A percentile compares a stretch with the other conserved stretches of the same genome.
Conservation (phyloP, 2,329 filamentous ascomycete species). For the Alternaria hordeiaustralica region DNA sequence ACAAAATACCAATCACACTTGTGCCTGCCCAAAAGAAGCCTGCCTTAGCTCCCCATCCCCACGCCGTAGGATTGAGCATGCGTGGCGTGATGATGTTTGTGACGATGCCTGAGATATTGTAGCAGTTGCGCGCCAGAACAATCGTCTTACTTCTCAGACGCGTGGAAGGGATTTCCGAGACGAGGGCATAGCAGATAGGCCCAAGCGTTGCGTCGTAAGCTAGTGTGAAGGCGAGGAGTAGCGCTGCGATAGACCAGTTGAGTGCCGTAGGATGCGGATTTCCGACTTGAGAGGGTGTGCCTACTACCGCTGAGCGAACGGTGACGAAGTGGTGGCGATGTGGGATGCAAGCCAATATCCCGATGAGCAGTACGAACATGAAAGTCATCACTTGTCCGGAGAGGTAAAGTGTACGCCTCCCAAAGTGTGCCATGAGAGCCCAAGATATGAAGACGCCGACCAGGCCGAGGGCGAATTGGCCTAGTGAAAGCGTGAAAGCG, state of each 20-base stretch:
- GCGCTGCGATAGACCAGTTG: constrained; percentile 14
- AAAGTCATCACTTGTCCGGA: constrained; percentile 61
- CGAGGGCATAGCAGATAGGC: constrained; percentile 67
- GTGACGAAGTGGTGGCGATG: constrained; percentile 50
- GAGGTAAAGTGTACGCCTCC: constrained; percentile 75
- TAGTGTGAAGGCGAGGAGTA: constrained; percentile 17
- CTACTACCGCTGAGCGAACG: not conserved
- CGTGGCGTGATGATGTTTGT: constrained; percentile 78
- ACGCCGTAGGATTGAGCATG: constrained; percentile 57
- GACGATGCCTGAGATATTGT: constrained; percentile 78
- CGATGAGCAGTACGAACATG: constrained; percentile 72
- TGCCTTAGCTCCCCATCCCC: constrained; percentile 83
- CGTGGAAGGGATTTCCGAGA: constrained; percentile 79
- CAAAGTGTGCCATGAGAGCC: constrained; percentile 78
- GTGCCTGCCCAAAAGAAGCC: constrained; percentile 86
- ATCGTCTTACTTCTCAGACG: constrained; percentile 87
- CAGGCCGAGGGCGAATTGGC: constrained; percentile 22
- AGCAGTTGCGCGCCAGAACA: constrained; percentile 77
- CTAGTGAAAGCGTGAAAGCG: constrained; percentile 7
- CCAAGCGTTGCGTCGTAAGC: constrained; percentile 23
- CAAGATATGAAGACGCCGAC: constrained; percentile 74
- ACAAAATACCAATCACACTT: constrained; percentile 75
- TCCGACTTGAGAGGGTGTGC: not conserved
- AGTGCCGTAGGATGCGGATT: not conserved
- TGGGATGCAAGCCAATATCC: constrained; percentile 1